These are phyloP conservation scores for Pelargonium citronellum DNA, from an alignment of 441 rosid genomes.

Conservation along the genomic window DNA sequence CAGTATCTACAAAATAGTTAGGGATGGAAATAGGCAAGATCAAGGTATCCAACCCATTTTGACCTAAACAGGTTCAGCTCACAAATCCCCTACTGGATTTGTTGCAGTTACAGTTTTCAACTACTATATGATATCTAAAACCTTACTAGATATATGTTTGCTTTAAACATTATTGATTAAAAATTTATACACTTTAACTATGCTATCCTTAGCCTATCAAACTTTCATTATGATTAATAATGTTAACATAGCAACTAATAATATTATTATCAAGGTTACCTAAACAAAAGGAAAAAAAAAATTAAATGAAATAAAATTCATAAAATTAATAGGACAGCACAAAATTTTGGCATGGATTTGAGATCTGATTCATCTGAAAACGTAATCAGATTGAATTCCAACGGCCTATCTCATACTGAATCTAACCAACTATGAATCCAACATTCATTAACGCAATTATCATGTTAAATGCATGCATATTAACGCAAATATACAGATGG, in stretches of 20 bases:
- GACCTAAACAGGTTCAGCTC: background rate
- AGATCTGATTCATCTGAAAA: background rate
- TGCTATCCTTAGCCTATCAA: background rate
- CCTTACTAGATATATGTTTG: background rate
- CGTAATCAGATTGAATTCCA: background rate
- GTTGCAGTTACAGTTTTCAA: background rate
- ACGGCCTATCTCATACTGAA: background rate
- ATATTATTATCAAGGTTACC: background rate
- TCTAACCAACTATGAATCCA: background rate
- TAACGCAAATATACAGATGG: conserved; percentile 11
- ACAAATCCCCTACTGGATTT: background rate
- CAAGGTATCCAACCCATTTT: conserved; percentile 5
- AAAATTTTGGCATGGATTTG: background rate
- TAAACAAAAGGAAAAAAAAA: background rate
- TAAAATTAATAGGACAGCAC: too few relatives aligned
- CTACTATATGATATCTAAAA: background rate
- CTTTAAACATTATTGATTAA: background rate
- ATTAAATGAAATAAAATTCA: background rate
- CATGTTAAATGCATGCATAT: conserved; percentile 10
- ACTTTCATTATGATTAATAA: background rate
- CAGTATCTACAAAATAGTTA: conserved; percentile 1
- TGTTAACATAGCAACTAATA: background rate
- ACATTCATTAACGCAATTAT: background rate
- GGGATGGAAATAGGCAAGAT: background rate
- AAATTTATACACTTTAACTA: background rate